Evolutionary conservation across 1,139 yeast species (phyloP).

Genomic region (Lizanozyma gosingica): DNA sequence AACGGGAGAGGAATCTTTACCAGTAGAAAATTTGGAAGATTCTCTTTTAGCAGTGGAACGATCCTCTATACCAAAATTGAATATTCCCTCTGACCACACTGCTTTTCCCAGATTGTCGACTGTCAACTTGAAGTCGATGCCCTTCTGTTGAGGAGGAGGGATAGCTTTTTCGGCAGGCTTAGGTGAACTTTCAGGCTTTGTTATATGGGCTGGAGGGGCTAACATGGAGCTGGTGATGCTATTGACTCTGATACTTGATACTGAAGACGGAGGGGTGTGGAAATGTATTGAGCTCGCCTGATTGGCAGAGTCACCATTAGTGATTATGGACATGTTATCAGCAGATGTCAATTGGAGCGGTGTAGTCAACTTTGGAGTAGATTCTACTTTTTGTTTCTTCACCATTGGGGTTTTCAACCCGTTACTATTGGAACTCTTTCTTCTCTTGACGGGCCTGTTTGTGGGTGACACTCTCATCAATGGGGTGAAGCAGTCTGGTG

Average conservation of each 20-base stretch:
- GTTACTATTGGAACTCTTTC: slow-evolving; percentile 5
- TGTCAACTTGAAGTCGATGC: slow-evolving; percentile 15
- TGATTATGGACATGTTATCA: not conserved
- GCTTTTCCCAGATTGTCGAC: slow-evolving; percentile 42
- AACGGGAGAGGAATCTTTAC: not conserved
- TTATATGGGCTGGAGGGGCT: not conserved
- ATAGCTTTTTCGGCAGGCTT: too few species aligned
- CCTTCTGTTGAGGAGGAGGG: not conserved
- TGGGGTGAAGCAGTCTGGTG: slow-evolving; percentile 40
- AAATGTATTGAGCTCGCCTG: not conserved
- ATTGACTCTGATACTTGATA: not conserved
- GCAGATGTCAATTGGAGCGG: not conserved
- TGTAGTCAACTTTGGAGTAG: not conserved
- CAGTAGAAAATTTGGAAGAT: not conserved
- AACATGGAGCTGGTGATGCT: not conserved
- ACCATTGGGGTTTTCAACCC: not conserved
- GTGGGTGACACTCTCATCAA: slow-evolving; percentile 37
- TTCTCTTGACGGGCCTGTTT: slow-evolving; percentile 8
- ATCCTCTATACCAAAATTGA: slow-evolving; percentile 1
- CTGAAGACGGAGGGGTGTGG: not conserved
- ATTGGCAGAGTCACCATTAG: not conserved
- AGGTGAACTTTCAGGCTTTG: too few species aligned
- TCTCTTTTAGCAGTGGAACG: not conserved
- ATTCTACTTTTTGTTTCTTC: not conserved
- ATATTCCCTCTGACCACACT: slow-evolving; percentile 22